Base-by-base conservation (phyloP, 768 basidiomycete species). In the Suillus paluster region DNA sequence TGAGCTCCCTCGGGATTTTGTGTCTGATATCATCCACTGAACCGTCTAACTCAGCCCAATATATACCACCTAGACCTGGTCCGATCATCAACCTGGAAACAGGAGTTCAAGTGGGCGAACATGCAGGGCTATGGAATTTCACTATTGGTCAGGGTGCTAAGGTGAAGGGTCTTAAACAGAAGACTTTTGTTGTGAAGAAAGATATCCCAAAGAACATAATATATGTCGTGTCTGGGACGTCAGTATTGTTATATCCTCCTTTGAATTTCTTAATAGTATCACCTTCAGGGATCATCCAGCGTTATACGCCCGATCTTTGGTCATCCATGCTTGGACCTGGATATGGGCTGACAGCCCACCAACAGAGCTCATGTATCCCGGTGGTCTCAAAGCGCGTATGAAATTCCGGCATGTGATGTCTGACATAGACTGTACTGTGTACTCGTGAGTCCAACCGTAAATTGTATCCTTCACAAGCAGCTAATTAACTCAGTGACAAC, bases 91-190 rank as follows among this genome's bases (percentile, higher is more conserved):
- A 88, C 58, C 70, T 84, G 34, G 74, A 76, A 0, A 83, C 83
- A 1, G 89, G 89, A 6, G 77, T 81, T 41, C 71, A 76, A 4
- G 53, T 92, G 1, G 90, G 84, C 1, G 57, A 74, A 45, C 96
- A 98, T 69, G 62, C 79, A 1, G 96, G 96, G 0, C 74, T 95
- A 0, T 96, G 93, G 92, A 83, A 81, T 23, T 95, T 86, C 68
- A 97, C 95, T 1, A 82, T 97, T 49, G 96, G 96, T 2, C 90
- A 99, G 72, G 83, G 86, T 34, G 88, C 90, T 1, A 84, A 84
- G 49, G 71, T 97, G 23, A 70, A 76, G 1, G 92, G 94, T 2
- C 78, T 87, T 77, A 73, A 76, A 1, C 70, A 82, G 55, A 84
- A 81, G 69, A 82, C 89, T 79, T 96, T 88, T 64, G 92, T 97